Evolutionary conservation across 2,329 filamentous ascomycete genomes (phyloP).

Genomic region (Xylaria sp.): DNA sequence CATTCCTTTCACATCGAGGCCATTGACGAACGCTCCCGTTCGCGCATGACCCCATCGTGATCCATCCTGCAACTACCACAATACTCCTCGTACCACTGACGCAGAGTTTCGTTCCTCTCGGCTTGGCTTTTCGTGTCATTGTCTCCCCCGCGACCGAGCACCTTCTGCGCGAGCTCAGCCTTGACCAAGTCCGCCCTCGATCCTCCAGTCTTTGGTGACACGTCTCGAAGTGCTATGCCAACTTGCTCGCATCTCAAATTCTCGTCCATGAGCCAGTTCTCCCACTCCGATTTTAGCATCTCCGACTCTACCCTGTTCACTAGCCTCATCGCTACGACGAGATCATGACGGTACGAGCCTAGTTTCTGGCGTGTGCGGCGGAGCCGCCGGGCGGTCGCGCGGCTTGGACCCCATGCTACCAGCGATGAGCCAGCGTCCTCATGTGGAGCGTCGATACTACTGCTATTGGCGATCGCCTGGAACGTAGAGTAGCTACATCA

Average conservation of each 20-base stretch:
- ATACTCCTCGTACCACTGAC: conserved; percentile 58
- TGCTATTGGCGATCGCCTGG: conserved; percentile 61
- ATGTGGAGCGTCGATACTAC: conserved; percentile 62
- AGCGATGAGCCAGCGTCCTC: conserved; percentile 55
- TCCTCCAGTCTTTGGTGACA: conserved; percentile 18
- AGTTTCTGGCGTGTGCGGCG: conserved; percentile 82
- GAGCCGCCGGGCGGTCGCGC: conserved; percentile 67
- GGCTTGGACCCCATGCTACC: conserved; percentile 55
- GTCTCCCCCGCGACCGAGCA: conserved; percentile 27
- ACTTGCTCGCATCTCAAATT: conserved; percentile 73
- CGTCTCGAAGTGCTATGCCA: conserved; percentile 48
- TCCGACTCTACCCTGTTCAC: conserved; percentile 90
- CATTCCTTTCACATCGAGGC: conserved; percentile 19
- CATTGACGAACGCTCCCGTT: conserved; percentile 34
- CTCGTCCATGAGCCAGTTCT: conserved; percentile 88
- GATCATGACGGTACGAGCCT: conserved; percentile 83
- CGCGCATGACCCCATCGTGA: conserved; percentile 39
- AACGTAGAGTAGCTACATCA: conserved; percentile 64
- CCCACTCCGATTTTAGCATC: conserved; percentile 86
- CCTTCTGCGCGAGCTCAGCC: conserved; percentile 41
- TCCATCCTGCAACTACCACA: conserved; percentile 62
- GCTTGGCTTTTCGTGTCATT: conserved; percentile 22
- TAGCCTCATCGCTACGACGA: conserved; percentile 87
- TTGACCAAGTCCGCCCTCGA: conserved; percentile 2
- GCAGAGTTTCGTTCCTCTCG: conserved; percentile 42